Evolutionary conservation across 1,284 basidiomycete species (phyloP).

Genomic region (Rhodotorula sp.): DNA sequence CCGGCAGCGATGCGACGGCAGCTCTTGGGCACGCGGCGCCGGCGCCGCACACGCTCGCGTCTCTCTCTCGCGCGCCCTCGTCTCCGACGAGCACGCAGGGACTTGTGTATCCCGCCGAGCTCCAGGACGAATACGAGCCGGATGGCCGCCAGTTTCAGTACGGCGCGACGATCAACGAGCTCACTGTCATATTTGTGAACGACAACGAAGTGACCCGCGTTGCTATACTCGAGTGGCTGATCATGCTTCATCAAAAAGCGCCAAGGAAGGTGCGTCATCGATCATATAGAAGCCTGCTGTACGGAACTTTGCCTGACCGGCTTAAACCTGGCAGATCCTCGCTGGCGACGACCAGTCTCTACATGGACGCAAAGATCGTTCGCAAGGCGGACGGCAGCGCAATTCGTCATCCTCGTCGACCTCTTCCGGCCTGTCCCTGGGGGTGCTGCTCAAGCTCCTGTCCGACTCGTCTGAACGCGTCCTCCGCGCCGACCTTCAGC

Average conservation of each 20-base stretch:
- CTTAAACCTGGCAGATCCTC: slow-evolving; percentile 62
- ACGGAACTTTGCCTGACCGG: not conserved
- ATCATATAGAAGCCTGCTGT: too few species aligned
- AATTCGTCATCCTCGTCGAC: slow-evolving; percentile 14
- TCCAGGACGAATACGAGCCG: slow-evolving; percentile 17
- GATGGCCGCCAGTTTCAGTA: slow-evolving; percentile 71
- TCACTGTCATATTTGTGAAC: slow-evolving; percentile 91
- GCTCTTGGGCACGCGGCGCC: slow-evolving; percentile 42
- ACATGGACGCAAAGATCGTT: not conserved
- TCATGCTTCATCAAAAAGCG: slow-evolving; percentile 97
- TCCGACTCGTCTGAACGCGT: slow-evolving; percentile 97
- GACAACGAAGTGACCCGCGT: slow-evolving; percentile 96
- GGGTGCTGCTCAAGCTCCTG: slow-evolving; percentile 88
- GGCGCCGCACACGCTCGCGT: not conserved
- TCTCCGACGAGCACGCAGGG: not conserved
- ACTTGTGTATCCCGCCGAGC: slow-evolving; percentile 1
- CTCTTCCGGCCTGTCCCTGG: slow-evolving; percentile 57
- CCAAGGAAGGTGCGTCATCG: slow-evolving; percentile 72
- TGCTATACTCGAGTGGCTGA: slow-evolving; percentile 92
- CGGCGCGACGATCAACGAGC: slow-evolving; percentile 81
- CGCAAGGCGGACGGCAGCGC: slow-evolving; percentile 4
- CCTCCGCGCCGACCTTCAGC: slow-evolving; percentile 90
- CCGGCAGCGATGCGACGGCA: slow-evolving; percentile 44
- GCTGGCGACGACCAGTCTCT: slow-evolving; percentile 92
- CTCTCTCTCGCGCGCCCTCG: slow-evolving; percentile 31